These are phyloP conservation scores for Ogataea paradorogensis DNA, from an alignment of 805 yeast species.

Conservation along the genomic window DNA sequence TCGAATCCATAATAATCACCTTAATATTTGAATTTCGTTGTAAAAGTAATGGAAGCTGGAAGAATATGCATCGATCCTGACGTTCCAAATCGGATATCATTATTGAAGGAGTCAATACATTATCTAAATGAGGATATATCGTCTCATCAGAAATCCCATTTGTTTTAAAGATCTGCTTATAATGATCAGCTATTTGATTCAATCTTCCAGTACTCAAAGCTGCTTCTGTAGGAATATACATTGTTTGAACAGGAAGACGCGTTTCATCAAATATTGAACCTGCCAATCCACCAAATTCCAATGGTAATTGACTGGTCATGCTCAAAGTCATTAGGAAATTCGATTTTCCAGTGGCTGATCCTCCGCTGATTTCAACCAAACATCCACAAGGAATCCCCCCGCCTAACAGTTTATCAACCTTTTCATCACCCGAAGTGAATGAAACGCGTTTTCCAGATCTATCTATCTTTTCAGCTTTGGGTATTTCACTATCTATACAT, in stretches of 20 bases:
- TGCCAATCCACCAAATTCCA: slow-evolving; percentile 45
- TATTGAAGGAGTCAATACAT: slow-evolving; percentile 30
- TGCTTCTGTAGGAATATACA: slow-evolving; percentile 80
- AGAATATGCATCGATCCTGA: slow-evolving; percentile 68
- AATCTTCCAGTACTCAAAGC: slow-evolving; percentile 66
- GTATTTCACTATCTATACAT: slow-evolving; percentile 7
- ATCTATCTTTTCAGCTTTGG: slow-evolving; percentile 4
- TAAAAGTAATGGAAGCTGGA: slow-evolving; percentile 63
- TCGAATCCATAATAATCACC: slow-evolving; percentile 72
- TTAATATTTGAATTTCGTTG: slow-evolving; percentile 41
- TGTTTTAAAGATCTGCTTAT: slow-evolving; percentile 30
- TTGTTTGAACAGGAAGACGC: slow-evolving; percentile 36
- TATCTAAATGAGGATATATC: slow-evolving; percentile 34
- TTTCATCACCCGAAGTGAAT: slow-evolving; percentile 53
- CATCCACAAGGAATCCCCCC: slow-evolving; percentile 53
- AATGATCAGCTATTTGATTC: slow-evolving; percentile 38
- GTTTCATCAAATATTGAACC: slow-evolving; percentile 23
- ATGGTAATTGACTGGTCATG: slow-evolving; percentile 53
- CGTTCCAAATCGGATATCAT: slow-evolving; percentile 53
- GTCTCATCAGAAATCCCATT: slow-evolving; percentile 32
- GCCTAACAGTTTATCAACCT: slow-evolving; percentile 46
- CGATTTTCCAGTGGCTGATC: slow-evolving; percentile 83
- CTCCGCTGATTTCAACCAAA: slow-evolving; percentile 78
- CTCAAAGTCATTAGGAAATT: slow-evolving; percentile 71
- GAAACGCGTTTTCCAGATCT: background rate